These are phyloP conservation scores for Wickerhamomyces alni DNA, from an alignment of 805 yeast species.

Conservation along the genomic window DNA sequence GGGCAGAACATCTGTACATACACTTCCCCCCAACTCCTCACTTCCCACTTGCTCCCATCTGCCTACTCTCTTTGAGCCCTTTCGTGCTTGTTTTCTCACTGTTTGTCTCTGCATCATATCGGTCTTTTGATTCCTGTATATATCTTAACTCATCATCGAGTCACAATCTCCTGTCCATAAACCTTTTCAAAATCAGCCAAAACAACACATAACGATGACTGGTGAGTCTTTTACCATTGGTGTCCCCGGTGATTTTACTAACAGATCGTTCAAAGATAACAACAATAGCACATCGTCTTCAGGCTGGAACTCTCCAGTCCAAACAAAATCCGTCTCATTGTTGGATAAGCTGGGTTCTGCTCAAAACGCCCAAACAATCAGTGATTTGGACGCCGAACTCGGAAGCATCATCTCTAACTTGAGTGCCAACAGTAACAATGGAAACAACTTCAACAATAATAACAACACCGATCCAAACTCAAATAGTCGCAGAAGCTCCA, in stretches of 20 bases:
- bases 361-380: constrained; percentile 8
- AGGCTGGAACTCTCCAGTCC: neutral
- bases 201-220: neutral
- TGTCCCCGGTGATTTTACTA: no score
- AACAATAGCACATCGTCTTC: neutral
- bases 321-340: neutral
- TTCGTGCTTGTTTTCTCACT: no score
- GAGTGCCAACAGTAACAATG: constrained; percentile 19
- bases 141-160: neutral
- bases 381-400: constrained; percentile 23
- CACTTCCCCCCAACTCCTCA: no score
- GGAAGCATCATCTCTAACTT: constrained; percentile 26
- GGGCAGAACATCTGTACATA: no score
- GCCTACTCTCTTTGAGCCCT: no score
- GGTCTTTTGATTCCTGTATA: neutral
- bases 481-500: constrained; percentile 31
- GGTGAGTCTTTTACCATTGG: no score
- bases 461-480: neutral
- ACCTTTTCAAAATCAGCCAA: no score
- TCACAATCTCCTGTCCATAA: neutral
- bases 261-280: no score
- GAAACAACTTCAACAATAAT: constrained; percentile 5
- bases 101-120: no score
- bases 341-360: constrained; percentile 7
- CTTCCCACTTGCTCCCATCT: no score